Conservation (phyloP, 2,329 filamentous ascomycete genomes). For the Fusarium avenaceum region DNA sequence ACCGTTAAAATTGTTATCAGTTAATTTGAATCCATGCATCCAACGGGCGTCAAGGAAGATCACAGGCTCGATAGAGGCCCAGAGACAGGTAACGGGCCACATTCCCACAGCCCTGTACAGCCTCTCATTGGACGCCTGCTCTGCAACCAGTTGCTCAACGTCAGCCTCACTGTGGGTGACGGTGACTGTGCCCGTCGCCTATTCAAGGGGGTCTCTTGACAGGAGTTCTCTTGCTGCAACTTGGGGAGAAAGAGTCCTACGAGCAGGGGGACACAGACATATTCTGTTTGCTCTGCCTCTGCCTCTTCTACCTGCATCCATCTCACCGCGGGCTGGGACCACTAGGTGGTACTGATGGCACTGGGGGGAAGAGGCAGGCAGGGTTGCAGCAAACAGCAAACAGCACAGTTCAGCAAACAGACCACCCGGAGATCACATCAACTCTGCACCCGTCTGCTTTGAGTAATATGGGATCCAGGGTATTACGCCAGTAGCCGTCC, state of each 20-base stretch:
- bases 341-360: constrained; percentile 44
- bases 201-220: constrained; percentile 39
- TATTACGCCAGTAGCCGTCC: constrained; percentile 29
- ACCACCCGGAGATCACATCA: constrained; percentile 27
- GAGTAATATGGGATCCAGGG: constrained; percentile 41
- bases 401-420: constrained; percentile 5
- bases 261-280: constrained; percentile 31
- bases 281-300: constrained; percentile 25
- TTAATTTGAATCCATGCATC: constrained; percentile 30
- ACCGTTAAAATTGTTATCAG: constrained; percentile 30
- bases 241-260: constrained; percentile 7
- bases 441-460: constrained; percentile 47
- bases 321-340: constrained; percentile 38
- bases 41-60: constrained; percentile 43
- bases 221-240: constrained; percentile 1
- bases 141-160: constrained; percentile 40
- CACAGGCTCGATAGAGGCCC: constrained; percentile 25
- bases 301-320: constrained; percentile 9
- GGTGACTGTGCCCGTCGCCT: constrained; percentile 31
- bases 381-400: constrained; percentile 33
- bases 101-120: constrained; percentile 27
- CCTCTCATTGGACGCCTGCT: constrained; percentile 44
- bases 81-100: constrained; percentile 35
- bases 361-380: constrained; percentile 12
- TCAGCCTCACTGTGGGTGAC: constrained; percentile 47